Conservation (phyloP, 2,329 filamentous ascomycete genomes). For the Thielaviopsis musarum region DNA sequence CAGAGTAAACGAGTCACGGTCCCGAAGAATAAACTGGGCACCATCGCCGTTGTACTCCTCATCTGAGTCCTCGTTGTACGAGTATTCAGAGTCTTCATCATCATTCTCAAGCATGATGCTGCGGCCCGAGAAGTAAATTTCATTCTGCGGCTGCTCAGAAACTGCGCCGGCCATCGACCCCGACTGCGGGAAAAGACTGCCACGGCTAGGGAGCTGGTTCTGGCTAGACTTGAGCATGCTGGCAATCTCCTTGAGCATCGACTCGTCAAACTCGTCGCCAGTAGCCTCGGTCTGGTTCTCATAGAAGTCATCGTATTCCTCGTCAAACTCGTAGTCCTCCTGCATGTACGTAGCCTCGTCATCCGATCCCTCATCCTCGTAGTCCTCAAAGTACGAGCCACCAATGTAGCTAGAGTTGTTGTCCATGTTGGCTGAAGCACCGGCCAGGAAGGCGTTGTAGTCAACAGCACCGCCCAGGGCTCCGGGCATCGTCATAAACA, state of each 20-base stretch:
- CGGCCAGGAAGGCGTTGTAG: conserved; percentile 19
- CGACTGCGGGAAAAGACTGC: conserved; percentile 27
- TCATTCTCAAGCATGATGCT: conserved; percentile 15
- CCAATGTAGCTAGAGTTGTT: conserved; percentile 22
- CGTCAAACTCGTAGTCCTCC: conserved; percentile 18
- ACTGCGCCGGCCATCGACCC: conserved; percentile 14
- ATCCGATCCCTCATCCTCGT: conserved; percentile 33
- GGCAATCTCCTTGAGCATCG: conserved; percentile 47
- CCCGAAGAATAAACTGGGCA: conserved; percentile 6
- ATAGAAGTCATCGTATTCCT: conserved; percentile 19
- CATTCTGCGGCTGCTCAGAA: neutral
- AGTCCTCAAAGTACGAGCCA: conserved; percentile 43
- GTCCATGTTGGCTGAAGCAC: conserved; percentile 18
- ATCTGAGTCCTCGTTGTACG: conserved; percentile 15
- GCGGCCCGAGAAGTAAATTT: neutral
- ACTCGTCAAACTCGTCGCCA: conserved; percentile 42
- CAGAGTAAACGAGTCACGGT: conserved; percentile 9
- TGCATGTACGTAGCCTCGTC: conserved; percentile 22
- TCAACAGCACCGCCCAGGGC: conserved; percentile 27
- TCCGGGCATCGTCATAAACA: conserved; percentile 32
- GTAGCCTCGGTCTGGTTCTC: conserved; percentile 21
- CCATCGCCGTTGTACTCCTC: conserved; percentile 13
- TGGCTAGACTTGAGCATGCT: conserved; percentile 36
- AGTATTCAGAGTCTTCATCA: conserved; percentile 21
- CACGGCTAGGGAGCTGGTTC: conserved; percentile 29